These are phyloP conservation scores for Penicillium sp. DNA, from an alignment of 2,329 filamentous ascomycete genomes.

Conservation along the genomic window DNA sequence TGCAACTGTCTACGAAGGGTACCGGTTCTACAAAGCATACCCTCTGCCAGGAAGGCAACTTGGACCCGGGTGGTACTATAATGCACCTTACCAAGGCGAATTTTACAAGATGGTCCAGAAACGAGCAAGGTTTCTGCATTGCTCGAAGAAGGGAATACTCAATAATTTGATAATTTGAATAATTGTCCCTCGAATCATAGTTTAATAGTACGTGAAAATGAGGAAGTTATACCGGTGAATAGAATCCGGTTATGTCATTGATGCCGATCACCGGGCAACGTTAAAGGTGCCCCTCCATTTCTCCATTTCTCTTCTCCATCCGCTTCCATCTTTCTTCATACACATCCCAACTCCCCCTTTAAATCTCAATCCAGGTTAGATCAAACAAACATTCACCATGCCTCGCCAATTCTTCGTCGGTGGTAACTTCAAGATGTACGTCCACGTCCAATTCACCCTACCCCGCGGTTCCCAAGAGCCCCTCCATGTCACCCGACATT, in stretches of 20 bases:
- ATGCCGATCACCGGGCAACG: slow-evolving; percentile 14
- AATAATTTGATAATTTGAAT: too few species aligned
- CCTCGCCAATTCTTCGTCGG: slow-evolving; percentile 95
- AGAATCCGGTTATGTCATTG: slow-evolving; percentile 13
- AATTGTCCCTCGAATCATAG: not conserved
- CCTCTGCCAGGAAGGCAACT: slow-evolving; percentile 25
- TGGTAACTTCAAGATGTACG: slow-evolving; percentile 99
- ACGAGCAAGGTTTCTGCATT: slow-evolving; percentile 21
- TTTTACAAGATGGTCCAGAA: slow-evolving; percentile 29
- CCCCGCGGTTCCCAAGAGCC: slow-evolving; percentile 25
- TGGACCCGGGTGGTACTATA: slow-evolving; percentile 28
- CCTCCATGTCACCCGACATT: slow-evolving; percentile 22
- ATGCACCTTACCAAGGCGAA: slow-evolving; percentile 33
- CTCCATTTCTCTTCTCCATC: slow-evolving; percentile 9
- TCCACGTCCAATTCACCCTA: slow-evolving; percentile 19
- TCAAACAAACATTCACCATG: slow-evolving; percentile 56
- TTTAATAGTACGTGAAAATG: not conserved
- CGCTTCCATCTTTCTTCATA: slow-evolving; percentile 8
- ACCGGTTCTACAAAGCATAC: slow-evolving; percentile 34
- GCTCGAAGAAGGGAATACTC: too few species aligned
- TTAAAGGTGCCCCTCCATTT: slow-evolving; percentile 21
- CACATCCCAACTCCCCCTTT: slow-evolving; percentile 6
- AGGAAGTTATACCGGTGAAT: not conserved
- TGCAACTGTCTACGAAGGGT: slow-evolving; percentile 29
- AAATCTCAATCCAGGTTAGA: slow-evolving; percentile 5